A percentile compares a stretch with the other conserved stretches of the same genome.
Conservation (phyloP, 495 filamentous ascomycete genomes). For the Neurospora sp. region DNA sequence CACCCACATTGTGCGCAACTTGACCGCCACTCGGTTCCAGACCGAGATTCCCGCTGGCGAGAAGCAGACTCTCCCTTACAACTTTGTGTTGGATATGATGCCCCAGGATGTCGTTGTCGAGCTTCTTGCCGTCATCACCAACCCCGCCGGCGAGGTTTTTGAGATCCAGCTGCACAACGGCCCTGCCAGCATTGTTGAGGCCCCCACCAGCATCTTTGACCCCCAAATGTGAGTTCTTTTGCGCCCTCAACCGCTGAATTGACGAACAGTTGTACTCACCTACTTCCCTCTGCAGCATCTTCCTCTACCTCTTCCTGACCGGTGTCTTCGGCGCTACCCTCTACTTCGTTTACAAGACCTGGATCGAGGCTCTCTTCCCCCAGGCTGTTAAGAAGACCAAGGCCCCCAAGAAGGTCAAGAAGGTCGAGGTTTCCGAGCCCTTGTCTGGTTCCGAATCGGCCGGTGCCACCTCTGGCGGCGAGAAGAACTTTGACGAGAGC, state of each 20-base stretch:
- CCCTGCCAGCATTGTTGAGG: constrained; percentile 82
- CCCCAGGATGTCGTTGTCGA: constrained; percentile 79
- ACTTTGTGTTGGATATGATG: constrained; percentile 84
- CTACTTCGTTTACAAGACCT: constrained; percentile 97
- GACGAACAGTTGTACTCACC: constrained; percentile 2
- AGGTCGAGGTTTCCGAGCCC: constrained; percentile 42
- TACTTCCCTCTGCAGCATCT: constrained; percentile 52
- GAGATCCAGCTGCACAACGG: constrained; percentile 77
- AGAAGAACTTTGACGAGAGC: constrained; percentile 80
- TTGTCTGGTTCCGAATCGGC: constrained; percentile 61
- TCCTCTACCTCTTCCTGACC: constrained; percentile 90
- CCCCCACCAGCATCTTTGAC: constrained; percentile 86
- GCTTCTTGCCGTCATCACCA: constrained; percentile 60
- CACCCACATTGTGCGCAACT: constrained; percentile 62
- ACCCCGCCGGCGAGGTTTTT: constrained; percentile 55
- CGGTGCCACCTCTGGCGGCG: constrained; percentile 51
- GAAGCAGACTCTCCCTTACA: constrained; percentile 66
- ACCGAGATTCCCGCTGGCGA: constrained; percentile 68
- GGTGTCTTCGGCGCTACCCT: constrained; percentile 64
- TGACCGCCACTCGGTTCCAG: constrained; percentile 67
- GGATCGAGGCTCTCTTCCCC: constrained; percentile 93
- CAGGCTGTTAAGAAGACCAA: constrained; percentile 62
- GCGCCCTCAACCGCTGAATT: background rate
- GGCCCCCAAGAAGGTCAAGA: constrained; percentile 50
- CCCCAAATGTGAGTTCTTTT: constrained; percentile 72